Conservation (phyloP, 441 rosid genomes). For the Adansonia rubrostipa region DNA sequence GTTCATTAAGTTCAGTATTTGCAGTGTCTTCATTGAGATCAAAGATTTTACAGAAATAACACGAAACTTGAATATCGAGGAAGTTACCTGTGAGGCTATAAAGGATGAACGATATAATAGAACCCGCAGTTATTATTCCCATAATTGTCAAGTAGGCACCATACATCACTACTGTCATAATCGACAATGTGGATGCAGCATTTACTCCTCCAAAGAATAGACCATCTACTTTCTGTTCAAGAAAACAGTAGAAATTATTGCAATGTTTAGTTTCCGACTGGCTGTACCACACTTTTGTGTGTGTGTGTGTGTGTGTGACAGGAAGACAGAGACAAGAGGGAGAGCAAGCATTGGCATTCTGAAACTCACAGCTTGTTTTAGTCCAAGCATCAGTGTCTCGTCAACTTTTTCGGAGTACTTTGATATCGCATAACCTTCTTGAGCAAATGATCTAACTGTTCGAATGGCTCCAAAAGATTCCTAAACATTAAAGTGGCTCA, state of each 20-base stretch:
- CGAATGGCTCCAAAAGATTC: constrained; percentile 97
- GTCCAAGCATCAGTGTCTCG: constrained; percentile 83
- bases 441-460: constrained; percentile 94
- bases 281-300: background rate
- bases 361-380: constrained; percentile 84
- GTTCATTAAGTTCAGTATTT: background rate
- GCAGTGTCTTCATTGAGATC: background rate
- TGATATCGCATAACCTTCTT: constrained; percentile 72
- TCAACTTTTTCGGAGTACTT: constrained; percentile 83
- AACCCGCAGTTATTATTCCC: constrained; percentile 82
- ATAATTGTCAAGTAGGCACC: constrained; percentile 87
- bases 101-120: constrained; percentile 95
- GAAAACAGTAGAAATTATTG: constrained; percentile 23
- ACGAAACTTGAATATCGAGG: constrained; percentile 15
- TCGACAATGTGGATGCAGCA: constrained; percentile 88
- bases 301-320: background rate
- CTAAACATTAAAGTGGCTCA: constrained; percentile 39
- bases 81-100: constrained; percentile 86
- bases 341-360: background rate
- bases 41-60: background rate
- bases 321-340: constrained; percentile 17
- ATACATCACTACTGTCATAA: constrained; percentile 81
- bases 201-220: constrained; percentile 84
- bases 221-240: constrained; percentile 70
- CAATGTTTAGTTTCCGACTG: constrained; percentile 4